phyloP scores from a whole-genome alignment of 768 basidiomycete genomes.

The Termitomyces sp. region DNA sequence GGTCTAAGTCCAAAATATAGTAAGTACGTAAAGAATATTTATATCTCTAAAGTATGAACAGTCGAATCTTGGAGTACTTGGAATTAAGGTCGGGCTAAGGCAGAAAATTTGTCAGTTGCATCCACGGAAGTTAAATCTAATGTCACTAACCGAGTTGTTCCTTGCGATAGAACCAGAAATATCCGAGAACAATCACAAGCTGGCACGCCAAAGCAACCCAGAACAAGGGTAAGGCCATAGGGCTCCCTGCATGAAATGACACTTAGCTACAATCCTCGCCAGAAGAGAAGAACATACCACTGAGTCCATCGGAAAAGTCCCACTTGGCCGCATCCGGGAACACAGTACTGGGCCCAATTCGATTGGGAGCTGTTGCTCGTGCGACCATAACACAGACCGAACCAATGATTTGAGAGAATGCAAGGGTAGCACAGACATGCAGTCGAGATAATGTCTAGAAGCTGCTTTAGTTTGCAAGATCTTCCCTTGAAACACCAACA shows the following conservation, averaged over 20 bases:
- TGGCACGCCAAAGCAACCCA: conserved; percentile 83
- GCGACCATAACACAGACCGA: conserved; percentile 90
- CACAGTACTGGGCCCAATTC: conserved; percentile 83
- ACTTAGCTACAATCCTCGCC: not conserved
- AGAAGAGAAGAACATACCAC: conserved; percentile 30
- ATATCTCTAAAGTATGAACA: conserved; percentile 3
- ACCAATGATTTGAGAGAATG: conserved; percentile 86
- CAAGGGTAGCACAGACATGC: conserved; percentile 91
- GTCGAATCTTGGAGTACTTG: conserved; percentile 5
- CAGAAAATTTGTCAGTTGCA: not conserved
- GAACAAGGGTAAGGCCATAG: conserved; percentile 80
- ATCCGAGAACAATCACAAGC: conserved; percentile 81
- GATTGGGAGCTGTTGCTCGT: conserved; percentile 83
- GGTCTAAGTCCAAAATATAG: conserved; percentile 7
- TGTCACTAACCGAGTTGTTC: conserved; percentile 76
- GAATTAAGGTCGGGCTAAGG: conserved; percentile 32
- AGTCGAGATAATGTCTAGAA: conserved; percentile 78
- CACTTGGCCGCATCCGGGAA: conserved; percentile 92
- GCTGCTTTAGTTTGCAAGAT: conserved; percentile 17
- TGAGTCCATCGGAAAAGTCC: conserved; percentile 73
- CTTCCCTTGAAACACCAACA: conserved; percentile 20
- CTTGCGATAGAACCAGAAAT: conserved; percentile 97
- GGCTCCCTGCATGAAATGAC: conserved; percentile 47
- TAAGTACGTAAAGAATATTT: conserved; percentile 4
- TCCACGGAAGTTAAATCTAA: not conserved